Evolutionary conservation across 306 rosid species (phyloP), one percentile per base, ranked within the genome.

Genomic region (Prinsepia uniflora): DNA sequence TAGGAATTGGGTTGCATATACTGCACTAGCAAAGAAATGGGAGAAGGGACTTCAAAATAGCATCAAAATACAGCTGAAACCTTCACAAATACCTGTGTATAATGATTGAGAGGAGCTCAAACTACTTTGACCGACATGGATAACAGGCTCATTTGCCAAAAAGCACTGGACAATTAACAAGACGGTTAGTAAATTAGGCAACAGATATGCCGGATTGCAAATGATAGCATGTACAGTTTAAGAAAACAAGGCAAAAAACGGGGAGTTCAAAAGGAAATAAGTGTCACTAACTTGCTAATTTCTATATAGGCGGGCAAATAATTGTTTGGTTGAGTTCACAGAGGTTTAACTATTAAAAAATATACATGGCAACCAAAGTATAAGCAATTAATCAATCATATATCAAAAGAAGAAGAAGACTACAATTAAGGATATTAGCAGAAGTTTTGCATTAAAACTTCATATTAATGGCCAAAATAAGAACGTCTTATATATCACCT

Each of bases 41-140:
- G 43, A 61, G 39, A 24, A 5, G 6, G 7, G 11, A 70, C 45
- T 15, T 52, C 69, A 45, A 65, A 12, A 11, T 56, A 74, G 12
- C 14, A 65, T 7, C 19, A 71, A 8, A 75, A 76, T 69, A 64
- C 54, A 14, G 41, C 57, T 69, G 39, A 61, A 65, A 58, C 50
- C 13, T 12, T 20, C 17, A 6, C 58, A 58, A 61, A 63, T 76
- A 87, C 99, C 97, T 94, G 97, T 58, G 84, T 70, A 65, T 96
- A 84, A 80, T 91, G 96, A 64, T 89, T 86, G 75, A 94, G 87
- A 76, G 82, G 80, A 4, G 86, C 82, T 24, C 88, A 72, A 48
- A 91, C 72, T 96, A 96, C 91, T 94, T 94, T 10, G 97, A 94
- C 70, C 91, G 90, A 78, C 99, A 91, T 36, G 99, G 99, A 79